Evolutionary conservation across 306 rosid genomes (phyloP), one percentile per base, ranked within the genome.

Genomic region (Acacia crassicarpa): DNA sequence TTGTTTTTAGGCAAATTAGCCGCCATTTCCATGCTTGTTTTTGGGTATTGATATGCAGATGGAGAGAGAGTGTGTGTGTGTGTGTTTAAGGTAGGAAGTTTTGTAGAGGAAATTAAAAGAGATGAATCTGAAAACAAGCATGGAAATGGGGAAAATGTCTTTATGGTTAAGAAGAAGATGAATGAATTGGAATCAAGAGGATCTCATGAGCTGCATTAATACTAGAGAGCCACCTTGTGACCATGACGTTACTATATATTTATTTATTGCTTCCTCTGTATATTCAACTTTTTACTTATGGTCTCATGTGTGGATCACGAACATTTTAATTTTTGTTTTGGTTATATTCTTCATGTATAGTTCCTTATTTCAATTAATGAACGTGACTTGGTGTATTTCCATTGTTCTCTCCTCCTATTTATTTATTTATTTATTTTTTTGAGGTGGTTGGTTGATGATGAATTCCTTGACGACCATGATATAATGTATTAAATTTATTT

Each of bases 131-230:
- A 85, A 95, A 93, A 91, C 91, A 91, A 89, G 89, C 89, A 88
- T 82, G 97, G 95, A 95, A 91, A 90, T 84, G 92, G 76, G 6
- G 65, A 78, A 23, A 44, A 67, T 79, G 22, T 78, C 77, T 86
- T 33, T 40, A 68, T 19, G 53, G n/a, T n/a, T 77, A 40, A 9
- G 58, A 56, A 74, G 86, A 56, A 35, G 84, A 70, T 45, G 76
- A 72, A 81, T 91, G 92, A 88, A 46, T 91, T 88, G 44, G 84
- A 79, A 92, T 91, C 95, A 89, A 46, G 83, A 81, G 95, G 91
- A 89, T 78, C 89, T 90, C 98, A 88, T 91, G 97, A 93, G 87
- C 84, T 54, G 79, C 92, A 87, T 89, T 91, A 87, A 89, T 86
- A 11, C 3, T 43, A 73, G 73, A 86, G 88, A 84, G 85, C 86